These are phyloP conservation scores for Lathyrus sativus DNA, from an alignment of 306 rosid species.

Conservation along the genomic window DNA sequence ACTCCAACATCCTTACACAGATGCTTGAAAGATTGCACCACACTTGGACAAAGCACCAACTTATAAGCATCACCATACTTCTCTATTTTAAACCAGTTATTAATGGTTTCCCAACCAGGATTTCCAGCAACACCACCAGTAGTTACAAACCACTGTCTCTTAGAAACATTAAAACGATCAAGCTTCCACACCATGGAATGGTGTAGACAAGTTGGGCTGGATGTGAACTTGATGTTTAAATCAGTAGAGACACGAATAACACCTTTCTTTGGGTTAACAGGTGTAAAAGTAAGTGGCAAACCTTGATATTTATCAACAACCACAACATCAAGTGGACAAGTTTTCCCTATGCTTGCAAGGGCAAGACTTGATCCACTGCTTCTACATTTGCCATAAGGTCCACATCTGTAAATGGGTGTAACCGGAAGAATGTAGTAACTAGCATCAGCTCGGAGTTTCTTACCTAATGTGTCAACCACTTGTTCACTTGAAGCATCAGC, in stretches of 20 bases:
- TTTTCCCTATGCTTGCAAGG: background rate
- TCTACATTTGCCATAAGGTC: background rate
- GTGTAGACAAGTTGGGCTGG: background rate
- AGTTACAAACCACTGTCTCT: slow-evolving; percentile 42
- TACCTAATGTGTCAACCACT: slow-evolving; percentile 47
- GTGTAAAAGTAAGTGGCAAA: slow-evolving; percentile 40
- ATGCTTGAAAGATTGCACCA: slow-evolving; percentile 16
- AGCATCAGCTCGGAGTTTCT: slow-evolving; percentile 12
- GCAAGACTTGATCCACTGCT: background rate
- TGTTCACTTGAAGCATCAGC: slow-evolving; percentile 9
- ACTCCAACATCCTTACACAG: slow-evolving; percentile 28
- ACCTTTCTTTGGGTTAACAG: slow-evolving; percentile 33
- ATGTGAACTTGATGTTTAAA: slow-evolving; percentile 48
- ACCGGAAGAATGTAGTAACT: slow-evolving; percentile 33
- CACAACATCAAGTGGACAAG: slow-evolving; percentile 49
- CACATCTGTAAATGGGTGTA: background rate
- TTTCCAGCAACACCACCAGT: slow-evolving; percentile 44
- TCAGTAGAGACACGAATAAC: slow-evolving; percentile 45
- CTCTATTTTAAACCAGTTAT: slow-evolving; percentile 52
- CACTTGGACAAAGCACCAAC: background rate
- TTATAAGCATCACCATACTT: slow-evolving; percentile 36
- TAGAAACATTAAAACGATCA: slow-evolving; percentile 11
- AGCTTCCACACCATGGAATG: slow-evolving; percentile 51
- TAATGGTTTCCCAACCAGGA: slow-evolving; percentile 29
- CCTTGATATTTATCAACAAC: slow-evolving; percentile 38